Evolutionary conservation across 1,284 basidiomycete genomes (phyloP).

Genomic region (Schizopora paradoxa): DNA sequence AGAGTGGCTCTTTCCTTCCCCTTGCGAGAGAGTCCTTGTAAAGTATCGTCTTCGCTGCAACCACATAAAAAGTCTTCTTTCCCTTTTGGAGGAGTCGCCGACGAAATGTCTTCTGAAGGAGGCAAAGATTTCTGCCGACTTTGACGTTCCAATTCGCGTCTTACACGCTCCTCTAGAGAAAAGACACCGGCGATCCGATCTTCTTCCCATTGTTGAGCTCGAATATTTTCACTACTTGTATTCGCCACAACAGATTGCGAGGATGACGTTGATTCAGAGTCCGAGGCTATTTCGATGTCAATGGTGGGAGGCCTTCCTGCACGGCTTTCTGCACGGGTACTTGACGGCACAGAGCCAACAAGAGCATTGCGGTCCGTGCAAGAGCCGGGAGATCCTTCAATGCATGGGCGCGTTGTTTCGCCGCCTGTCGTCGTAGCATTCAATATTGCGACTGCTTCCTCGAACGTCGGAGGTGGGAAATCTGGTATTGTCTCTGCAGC

Average conservation of each 20-base stretch:
- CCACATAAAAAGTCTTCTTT: not conserved
- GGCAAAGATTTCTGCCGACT: slow-evolving; percentile 4
- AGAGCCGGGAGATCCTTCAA: not conserved
- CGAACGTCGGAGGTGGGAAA: slow-evolving; percentile 16
- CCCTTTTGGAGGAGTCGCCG: not conserved
- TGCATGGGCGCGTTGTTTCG: not conserved
- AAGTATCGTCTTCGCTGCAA: not conserved
- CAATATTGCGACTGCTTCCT: slow-evolving; percentile 9
- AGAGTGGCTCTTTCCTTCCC: slow-evolving; percentile 1
- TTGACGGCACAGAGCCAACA: not conserved
- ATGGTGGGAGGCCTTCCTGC: not conserved
- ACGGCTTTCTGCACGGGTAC: not conserved
- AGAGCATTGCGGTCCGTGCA: not conserved
- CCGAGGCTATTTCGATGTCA: not conserved
- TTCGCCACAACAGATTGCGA: slow-evolving; percentile 12
- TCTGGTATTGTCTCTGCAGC: slow-evolving; percentile 2
- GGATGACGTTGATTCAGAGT: not conserved
- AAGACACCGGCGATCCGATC: slow-evolving; percentile 14
- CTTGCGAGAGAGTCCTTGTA: not conserved
- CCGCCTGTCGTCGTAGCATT: not conserved
- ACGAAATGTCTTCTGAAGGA: too few species aligned
- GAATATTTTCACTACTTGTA: not conserved
- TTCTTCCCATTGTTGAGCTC: slow-evolving; percentile 10
- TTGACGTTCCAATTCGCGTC: slow-evolving; percentile 9
- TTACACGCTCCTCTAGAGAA: slow-evolving; percentile 12